Conservation (phyloP, 495 filamentous ascomycete genomes). For the Chaetomium cochliodes region DNA sequence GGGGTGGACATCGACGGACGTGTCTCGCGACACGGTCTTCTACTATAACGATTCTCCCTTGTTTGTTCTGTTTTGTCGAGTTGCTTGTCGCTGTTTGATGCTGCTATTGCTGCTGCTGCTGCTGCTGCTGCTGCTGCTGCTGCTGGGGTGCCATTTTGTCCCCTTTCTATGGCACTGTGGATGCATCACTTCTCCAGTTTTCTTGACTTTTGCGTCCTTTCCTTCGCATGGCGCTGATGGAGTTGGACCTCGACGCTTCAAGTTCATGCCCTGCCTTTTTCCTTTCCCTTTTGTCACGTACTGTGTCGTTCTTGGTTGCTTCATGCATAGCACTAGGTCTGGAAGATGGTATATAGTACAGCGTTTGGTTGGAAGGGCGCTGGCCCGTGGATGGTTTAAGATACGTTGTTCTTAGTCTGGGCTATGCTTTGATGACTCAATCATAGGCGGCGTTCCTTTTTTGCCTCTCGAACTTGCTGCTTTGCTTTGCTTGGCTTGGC, state of each 20-base stretch:
- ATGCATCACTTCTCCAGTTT: neutral
- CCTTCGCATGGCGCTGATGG: conserved; percentile 4
- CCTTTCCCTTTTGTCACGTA: neutral
- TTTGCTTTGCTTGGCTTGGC: neutral
- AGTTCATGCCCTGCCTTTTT: too few relatives aligned
- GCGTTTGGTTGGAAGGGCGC: neutral
- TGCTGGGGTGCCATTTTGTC: too few relatives aligned
- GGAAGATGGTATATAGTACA: neutral
- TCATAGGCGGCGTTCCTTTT: neutral
- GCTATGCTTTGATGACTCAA: neutral
- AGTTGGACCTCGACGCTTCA: neutral
- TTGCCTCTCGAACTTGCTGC: neutral
- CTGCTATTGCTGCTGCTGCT: too few relatives aligned
- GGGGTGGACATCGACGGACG: too few relatives aligned
- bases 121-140: too few relatives aligned
- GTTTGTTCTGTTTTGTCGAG: too few relatives aligned
- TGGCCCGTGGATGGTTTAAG: neutral
- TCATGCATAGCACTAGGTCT: neutral
- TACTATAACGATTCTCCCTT: too few relatives aligned
- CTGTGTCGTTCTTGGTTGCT: neutral
- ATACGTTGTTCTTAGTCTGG: neutral
- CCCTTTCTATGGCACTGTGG: neutral
- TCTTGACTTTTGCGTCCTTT: too few relatives aligned
- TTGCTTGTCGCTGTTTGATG: too few relatives aligned
- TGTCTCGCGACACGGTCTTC: too few relatives aligned